phyloP scores from a whole-genome alignment of 1,284 basidiomycete genomes.

The Exobasidium cylindrosporum region DNA sequence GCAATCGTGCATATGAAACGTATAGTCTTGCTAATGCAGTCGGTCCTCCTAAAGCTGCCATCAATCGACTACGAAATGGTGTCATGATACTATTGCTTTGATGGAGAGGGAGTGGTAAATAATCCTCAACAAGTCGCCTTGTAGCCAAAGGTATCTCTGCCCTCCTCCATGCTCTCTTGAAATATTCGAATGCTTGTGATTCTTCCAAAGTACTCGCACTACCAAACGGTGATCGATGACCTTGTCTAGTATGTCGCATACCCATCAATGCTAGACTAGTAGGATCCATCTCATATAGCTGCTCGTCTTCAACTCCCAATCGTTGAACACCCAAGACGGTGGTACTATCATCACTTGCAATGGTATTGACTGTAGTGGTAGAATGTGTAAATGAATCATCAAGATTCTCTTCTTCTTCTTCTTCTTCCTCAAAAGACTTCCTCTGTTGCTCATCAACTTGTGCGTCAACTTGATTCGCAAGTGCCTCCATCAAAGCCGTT shows the following conservation, averaged over 20 bases:
- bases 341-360: slow-evolving; percentile 15
- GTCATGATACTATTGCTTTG: not conserved
- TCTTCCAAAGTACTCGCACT: slow-evolving; percentile 7
- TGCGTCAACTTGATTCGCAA: not conserved
- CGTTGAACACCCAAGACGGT: slow-evolving; percentile 10
- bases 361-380: not conserved
- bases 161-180: slow-evolving; percentile 32
- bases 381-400: not conserved
- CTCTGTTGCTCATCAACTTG: not conserved
- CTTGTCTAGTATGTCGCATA: slow-evolving; percentile 19
- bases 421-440: not conserved
- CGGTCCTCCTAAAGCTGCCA: slow-evolving; percentile 36
- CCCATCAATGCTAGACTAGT: slow-evolving; percentile 38
- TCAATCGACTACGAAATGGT: slow-evolving; percentile 22
- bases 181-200: slow-evolving; percentile 35
- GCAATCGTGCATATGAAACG: slow-evolving; percentile 33
- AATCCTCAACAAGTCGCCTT: slow-evolving; percentile 35
- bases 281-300: slow-evolving; percentile 41
- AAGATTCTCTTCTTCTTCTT: not conserved
- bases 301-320: slow-evolving; percentile 8
- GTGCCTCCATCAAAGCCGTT: slow-evolving; percentile 9
- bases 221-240: not conserved
- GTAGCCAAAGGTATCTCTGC: slow-evolving; percentile 37
- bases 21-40: slow-evolving; percentile 38
- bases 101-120: slow-evolving; percentile 27